Conservation (phyloP, 2,329 filamentous ascomycete species). For the Trichoderma asperellum region DNA sequence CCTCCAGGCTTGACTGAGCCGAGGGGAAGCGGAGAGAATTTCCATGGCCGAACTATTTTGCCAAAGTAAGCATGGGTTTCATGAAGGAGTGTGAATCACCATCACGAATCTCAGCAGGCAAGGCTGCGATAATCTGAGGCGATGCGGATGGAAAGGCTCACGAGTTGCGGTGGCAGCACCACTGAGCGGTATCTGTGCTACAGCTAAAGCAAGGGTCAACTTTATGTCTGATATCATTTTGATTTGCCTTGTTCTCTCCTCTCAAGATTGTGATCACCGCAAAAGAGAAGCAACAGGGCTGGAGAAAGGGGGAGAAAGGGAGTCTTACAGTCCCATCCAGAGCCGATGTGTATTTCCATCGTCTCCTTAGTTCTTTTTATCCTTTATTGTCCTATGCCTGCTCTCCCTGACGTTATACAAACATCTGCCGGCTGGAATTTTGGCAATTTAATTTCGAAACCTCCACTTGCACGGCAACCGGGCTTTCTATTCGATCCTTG, state of each 20-base stretch:
- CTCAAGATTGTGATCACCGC: background rate
- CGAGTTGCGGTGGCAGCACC: constrained; percentile 25
- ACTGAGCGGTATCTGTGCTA: constrained; percentile 28
- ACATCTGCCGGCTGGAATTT: constrained; percentile 2
- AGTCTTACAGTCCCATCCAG: constrained; percentile 28
- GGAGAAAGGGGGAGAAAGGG: background rate
- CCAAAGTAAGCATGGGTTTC: background rate
- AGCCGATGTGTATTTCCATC: constrained; percentile 17
- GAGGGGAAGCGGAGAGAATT: constrained; percentile 44
- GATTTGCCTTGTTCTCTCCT: background rate
- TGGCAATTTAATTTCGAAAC: background rate
- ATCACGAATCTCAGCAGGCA: background rate
- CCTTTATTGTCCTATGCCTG: background rate
- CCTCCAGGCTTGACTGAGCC: constrained; percentile 55
- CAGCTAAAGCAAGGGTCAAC: constrained; percentile 27
- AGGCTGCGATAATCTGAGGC: background rate
- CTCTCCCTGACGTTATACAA: constrained; percentile 14
- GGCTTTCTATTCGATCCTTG: background rate
- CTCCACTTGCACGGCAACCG: constrained; percentile 8
- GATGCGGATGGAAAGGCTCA: background rate
- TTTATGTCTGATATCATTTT: constrained; percentile 13
- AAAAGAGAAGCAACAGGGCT: background rate
- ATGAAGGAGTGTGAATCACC: background rate
- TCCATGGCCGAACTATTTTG: constrained; percentile 33
- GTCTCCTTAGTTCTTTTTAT: background rate